These are phyloP conservation scores for Auxenochlorella pyrenoidosa DNA, from an alignment of 139 green algal genomes.

Conservation along the genomic window DNA sequence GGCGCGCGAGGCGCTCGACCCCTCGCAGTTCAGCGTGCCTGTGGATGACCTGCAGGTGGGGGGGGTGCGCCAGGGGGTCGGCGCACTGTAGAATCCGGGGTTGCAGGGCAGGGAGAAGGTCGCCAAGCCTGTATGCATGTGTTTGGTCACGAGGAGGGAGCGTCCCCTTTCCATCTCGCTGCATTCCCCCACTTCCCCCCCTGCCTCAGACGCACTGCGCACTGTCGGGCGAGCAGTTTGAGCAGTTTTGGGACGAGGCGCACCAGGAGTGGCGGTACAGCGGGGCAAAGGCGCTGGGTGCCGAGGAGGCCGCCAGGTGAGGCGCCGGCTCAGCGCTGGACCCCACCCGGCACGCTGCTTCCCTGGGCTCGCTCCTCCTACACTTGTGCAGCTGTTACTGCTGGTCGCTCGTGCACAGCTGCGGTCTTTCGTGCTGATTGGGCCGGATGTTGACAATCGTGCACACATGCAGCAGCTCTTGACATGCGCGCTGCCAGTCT, in stretches of 20 bases:
- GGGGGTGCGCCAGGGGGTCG: not conserved
- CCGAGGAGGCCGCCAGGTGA: constrained; percentile 44
- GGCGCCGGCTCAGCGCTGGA: not conserved
- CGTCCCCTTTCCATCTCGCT: not conserved
- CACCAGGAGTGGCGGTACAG: constrained; percentile 76
- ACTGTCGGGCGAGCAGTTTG: constrained; percentile 73
- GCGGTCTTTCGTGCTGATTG: no score
- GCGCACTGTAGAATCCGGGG: not conserved
- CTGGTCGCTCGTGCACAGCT: no score
- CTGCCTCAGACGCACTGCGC: constrained; percentile 58
- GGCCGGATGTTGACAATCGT: no score
- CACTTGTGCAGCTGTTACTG: no score
- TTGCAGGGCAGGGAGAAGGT: not conserved
- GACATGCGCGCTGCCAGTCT: no score
- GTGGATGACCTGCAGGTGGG: constrained; percentile 50
- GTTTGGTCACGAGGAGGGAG: not conserved
- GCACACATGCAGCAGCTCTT: no score
- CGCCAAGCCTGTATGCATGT: not conserved
- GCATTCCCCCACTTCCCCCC: no score
- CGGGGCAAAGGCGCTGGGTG: constrained; percentile 40
- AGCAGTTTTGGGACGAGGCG: constrained; percentile 74
- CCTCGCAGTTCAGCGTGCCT: constrained; percentile 43
- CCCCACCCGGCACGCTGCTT: not conserved
- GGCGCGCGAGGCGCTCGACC: not conserved
- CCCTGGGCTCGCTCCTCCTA: no score